Evolutionary conservation across 768 basidiomycete genomes (phyloP).

Genomic region (Amyloporia xantha): DNA sequence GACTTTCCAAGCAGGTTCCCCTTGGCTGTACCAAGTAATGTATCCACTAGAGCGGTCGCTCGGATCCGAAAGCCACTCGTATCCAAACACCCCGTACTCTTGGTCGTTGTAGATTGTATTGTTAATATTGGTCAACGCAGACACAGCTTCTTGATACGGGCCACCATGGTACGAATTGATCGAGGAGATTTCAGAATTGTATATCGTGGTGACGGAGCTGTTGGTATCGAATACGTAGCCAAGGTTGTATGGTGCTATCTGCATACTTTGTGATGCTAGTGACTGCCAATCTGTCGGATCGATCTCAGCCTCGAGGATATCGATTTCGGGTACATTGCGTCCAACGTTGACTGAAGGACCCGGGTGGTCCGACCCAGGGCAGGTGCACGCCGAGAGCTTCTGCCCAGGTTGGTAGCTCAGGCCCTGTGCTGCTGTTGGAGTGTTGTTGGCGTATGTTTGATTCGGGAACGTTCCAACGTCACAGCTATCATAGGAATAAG

Average conservation of each 20-base stretch:
- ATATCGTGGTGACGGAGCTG: slow-evolving; percentile 46
- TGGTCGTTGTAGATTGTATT: slow-evolving; percentile 48
- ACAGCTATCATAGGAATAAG: slow-evolving; percentile 79
- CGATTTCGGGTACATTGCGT: slow-evolving; percentile 88
- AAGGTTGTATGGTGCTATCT: slow-evolving; percentile 74
- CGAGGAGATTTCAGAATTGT: slow-evolving; percentile 40
- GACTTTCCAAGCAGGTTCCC: slow-evolving; percentile 63
- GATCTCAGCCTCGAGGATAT: slow-evolving; percentile 82
- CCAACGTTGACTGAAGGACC: slow-evolving; percentile 62
- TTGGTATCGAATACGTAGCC: slow-evolving; percentile 55
- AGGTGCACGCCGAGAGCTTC: slow-evolving; percentile 82
- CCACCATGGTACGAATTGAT: slow-evolving; percentile 70
- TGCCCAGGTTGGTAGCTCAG: slow-evolving; percentile 86
- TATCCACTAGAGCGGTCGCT: slow-evolving; percentile 59
- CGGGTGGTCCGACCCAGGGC: slow-evolving; percentile 79
- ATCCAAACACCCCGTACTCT: slow-evolving; percentile 58
- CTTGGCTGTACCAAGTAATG: slow-evolving; percentile 77
- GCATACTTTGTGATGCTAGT: slow-evolving; percentile 75
- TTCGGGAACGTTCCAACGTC: slow-evolving; percentile 84
- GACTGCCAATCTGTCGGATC: slow-evolving; percentile 44
- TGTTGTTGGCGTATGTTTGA: slow-evolving; percentile 58
- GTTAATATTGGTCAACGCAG: slow-evolving; percentile 53
- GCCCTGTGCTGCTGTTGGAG: slow-evolving; percentile 47
- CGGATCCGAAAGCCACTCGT: slow-evolving; percentile 79
- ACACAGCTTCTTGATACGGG: slow-evolving; percentile 67